Conservation (phyloP, 2,329 filamentous ascomycete genomes). For the Xylaria sp. region DNA sequence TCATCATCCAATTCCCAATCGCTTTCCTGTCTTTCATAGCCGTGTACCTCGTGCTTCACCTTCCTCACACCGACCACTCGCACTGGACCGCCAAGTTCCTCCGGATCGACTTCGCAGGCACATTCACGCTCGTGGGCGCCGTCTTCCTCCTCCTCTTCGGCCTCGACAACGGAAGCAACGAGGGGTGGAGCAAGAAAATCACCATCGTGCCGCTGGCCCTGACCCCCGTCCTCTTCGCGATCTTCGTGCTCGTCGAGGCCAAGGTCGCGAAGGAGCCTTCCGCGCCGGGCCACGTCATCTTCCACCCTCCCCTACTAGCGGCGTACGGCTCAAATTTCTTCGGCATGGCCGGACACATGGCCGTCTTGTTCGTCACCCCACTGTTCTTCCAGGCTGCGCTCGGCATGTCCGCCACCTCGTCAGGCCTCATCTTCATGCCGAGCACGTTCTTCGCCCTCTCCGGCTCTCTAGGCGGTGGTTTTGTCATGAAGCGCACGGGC, state of each 20-base stretch:
- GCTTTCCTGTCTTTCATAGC: constrained; percentile 72
- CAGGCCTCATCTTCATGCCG: constrained; percentile 75
- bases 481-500: constrained; percentile 76
- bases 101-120: constrained; percentile 79
- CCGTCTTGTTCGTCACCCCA: constrained; percentile 77
- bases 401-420: constrained; percentile 69
- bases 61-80: constrained; percentile 67
- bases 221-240: constrained; percentile 67
- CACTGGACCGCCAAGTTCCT: constrained; percentile 74
- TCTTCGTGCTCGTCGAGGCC: constrained; percentile 77
- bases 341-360: constrained; percentile 66
- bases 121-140: constrained; percentile 71
- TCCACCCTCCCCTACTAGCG: constrained; percentile 72
- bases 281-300: constrained; percentile 78
- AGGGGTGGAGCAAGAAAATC: constrained; percentile 70
- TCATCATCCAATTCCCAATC: constrained; percentile 76
- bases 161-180: constrained; percentile 78
- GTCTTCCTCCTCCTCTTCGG: constrained; percentile 74
- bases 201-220: constrained; percentile 68
- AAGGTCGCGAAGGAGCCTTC: constrained; percentile 77
- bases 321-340: constrained; percentile 80
- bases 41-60: constrained; percentile 70
- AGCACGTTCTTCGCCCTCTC: constrained; percentile 69
- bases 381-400: constrained; percentile 81
- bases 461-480: constrained; percentile 73